Percentiles rank a stretch among this genome's conserved stretches.
phyloP scores from a whole-genome alignment of 106 monocot species.

The Acorus gramineus region DNA sequence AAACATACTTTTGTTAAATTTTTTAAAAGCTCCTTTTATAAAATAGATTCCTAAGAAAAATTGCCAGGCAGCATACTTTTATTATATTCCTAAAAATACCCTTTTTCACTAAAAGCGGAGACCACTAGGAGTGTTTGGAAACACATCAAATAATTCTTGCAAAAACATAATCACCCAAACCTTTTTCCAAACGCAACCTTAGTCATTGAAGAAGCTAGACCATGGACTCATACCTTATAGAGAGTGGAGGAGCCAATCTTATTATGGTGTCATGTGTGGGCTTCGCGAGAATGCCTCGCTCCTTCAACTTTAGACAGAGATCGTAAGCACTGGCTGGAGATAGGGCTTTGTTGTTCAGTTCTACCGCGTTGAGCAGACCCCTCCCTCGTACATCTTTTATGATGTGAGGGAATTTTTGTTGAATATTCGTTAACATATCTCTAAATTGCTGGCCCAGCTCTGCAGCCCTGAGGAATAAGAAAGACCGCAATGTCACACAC shows the following conservation, averaged over 20 bases:
- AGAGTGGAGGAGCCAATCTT: constrained; percentile 84
- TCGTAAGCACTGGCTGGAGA: constrained; percentile 87
- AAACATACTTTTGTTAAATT: too few relatives aligned
- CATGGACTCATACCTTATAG: constrained; percentile 53
- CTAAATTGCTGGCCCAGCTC: constrained; percentile 71
- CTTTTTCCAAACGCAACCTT: too few relatives aligned
- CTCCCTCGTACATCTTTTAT: constrained; percentile 83
- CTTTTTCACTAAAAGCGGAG: too few relatives aligned
- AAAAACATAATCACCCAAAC: too few relatives aligned
- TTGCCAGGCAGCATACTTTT: too few relatives aligned
- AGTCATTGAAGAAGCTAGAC: background rate
- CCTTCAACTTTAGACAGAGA: constrained; percentile 86
- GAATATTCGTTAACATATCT: constrained; percentile 50
- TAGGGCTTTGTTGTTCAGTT: constrained; percentile 45
- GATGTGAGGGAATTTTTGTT: constrained; percentile 61
- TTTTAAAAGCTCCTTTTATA: too few relatives aligned
- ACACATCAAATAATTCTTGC: too few relatives aligned
- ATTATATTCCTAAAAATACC: too few relatives aligned
- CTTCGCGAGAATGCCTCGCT: constrained; percentile 94
- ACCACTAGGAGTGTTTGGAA: too few relatives aligned
- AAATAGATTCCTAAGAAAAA: too few relatives aligned
- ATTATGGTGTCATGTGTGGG: constrained; percentile 96
- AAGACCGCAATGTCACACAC: background rate
- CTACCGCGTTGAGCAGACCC: constrained; percentile 92
- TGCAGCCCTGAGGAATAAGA: constrained; percentile 48